These are phyloP conservation scores for Silene uniflora DNA, from an alignment of 148 eudicot genomes.

Conservation along the genomic window DNA sequence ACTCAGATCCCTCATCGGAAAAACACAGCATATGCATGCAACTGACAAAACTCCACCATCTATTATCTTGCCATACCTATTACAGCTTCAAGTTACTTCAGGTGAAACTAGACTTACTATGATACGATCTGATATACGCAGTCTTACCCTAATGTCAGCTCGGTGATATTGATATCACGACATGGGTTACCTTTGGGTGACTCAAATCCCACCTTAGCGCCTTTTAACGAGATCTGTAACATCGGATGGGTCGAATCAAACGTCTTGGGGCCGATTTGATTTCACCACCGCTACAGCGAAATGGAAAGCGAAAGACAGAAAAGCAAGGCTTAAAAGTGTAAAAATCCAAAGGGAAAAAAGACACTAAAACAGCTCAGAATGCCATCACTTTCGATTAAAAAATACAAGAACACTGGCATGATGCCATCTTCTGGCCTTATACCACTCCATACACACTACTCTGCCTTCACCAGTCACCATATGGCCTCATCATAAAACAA, in stretches of 20 bases:
- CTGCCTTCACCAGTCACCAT: neutral
- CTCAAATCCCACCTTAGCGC: neutral
- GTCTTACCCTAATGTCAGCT: neutral
- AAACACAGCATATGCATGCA: conserved; percentile 21
- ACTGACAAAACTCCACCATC: conserved; percentile 23
- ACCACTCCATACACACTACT: conserved; percentile 11
- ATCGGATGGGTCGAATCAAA: neutral
- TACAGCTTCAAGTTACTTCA: neutral
- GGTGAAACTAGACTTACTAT: neutral
- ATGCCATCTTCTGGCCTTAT: neutral
- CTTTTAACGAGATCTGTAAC: neutral
- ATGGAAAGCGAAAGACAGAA: neutral
- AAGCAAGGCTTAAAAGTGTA: conserved; percentile 11
- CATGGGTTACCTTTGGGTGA: neutral
- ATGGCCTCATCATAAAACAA: conserved; percentile 28
- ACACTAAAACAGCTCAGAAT: conserved; percentile 24
- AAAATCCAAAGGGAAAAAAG: conserved; percentile 9
- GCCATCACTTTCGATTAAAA: conserved; percentile 22
- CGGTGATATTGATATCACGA: neutral
- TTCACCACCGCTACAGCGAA: neutral
- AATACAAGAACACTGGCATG: conserved; percentile 17
- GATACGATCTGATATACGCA: too few species aligned
- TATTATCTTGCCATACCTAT: conserved; percentile 9
- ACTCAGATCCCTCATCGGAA: conserved; percentile 24
- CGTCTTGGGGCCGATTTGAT: neutral